Conservation (phyloP, 495 filamentous ascomycete species). For the Podospora sp. region DNA sequence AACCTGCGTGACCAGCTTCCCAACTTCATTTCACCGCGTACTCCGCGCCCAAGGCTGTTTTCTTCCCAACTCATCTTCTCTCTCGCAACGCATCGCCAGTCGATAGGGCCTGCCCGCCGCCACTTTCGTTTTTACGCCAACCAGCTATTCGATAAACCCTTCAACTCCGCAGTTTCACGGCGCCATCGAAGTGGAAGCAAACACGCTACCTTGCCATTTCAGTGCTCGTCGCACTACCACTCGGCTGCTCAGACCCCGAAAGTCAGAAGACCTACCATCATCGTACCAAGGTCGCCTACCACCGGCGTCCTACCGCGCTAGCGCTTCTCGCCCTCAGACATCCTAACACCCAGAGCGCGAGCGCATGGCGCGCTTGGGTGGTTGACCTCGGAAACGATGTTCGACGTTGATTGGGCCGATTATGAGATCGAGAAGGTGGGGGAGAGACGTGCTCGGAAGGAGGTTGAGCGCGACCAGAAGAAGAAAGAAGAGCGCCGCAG, state of each 20-base stretch:
- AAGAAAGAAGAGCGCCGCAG: slow-evolving; percentile 35
- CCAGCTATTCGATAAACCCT: background rate
- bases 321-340: background rate
- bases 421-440: slow-evolving; percentile 49
- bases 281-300: background rate
- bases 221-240: background rate
- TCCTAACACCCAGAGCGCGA: background rate
- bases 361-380: background rate
- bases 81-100: background rate
- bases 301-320: background rate
- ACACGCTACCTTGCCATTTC: background rate
- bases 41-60: background rate
- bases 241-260: background rate
- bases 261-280: background rate
- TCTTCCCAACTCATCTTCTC: background rate
- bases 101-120: background rate
- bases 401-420: slow-evolving; percentile 56
- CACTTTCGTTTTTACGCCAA: background rate
- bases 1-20: background rate
- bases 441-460: slow-evolving; percentile 44
- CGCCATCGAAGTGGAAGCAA: background rate
- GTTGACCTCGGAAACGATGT: slow-evolving; percentile 41
- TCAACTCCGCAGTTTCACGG: background rate
- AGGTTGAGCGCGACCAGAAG: slow-evolving; percentile 34
- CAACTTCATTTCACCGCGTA: background rate